Percentiles rank a stretch among this genome's conserved stretches.
Conservation (phyloP, 208 protist genomes). For the Crithidia mellificae region DNA sequence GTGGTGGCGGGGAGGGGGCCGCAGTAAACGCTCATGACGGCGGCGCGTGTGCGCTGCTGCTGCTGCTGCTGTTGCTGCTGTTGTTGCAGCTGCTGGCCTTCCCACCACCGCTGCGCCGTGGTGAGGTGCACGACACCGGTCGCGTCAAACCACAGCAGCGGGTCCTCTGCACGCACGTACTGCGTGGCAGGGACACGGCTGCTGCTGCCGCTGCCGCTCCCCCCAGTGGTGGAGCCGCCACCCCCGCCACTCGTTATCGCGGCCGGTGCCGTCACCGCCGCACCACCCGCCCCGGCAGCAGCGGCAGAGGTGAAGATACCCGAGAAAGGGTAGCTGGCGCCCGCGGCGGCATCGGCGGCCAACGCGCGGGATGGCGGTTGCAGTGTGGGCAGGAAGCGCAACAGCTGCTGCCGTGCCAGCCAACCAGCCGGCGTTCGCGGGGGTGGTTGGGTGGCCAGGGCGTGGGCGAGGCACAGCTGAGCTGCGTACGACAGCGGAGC, state of each 20-base stretch:
- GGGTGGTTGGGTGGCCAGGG: conserved; percentile 29
- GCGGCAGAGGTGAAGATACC: neutral
- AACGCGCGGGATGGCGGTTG: conserved; percentile 13
- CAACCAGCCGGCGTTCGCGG: conserved; percentile 15
- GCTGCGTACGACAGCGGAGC: conserved; percentile 51
- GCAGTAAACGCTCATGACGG: conserved; percentile 12
- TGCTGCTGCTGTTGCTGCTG: conserved; percentile 22
- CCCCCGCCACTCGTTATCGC: too few species aligned
- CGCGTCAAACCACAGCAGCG: conserved; percentile 31
- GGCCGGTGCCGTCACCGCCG: neutral
- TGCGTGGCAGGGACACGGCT: conserved; percentile 24
- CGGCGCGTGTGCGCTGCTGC: neutral
- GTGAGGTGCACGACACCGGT: conserved; percentile 15
- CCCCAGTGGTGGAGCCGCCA: neutral
- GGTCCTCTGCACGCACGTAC: conserved; percentile 29
- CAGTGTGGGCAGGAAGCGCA: conserved; percentile 28
- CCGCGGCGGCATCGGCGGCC: neutral
- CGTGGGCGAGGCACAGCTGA: conserved; percentile 63
- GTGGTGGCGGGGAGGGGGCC: conserved; percentile 42
- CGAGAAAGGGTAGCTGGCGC: neutral
- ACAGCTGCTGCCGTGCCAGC: conserved; percentile 20
- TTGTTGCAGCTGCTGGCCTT: conserved; percentile 4
- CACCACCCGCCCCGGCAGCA: neutral
- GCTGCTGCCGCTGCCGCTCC: neutral
- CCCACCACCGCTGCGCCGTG: conserved; percentile 25